Evolutionary conservation across 768 basidiomycete genomes (phyloP).

Genomic region (Phylloporus arenicola): DNA sequence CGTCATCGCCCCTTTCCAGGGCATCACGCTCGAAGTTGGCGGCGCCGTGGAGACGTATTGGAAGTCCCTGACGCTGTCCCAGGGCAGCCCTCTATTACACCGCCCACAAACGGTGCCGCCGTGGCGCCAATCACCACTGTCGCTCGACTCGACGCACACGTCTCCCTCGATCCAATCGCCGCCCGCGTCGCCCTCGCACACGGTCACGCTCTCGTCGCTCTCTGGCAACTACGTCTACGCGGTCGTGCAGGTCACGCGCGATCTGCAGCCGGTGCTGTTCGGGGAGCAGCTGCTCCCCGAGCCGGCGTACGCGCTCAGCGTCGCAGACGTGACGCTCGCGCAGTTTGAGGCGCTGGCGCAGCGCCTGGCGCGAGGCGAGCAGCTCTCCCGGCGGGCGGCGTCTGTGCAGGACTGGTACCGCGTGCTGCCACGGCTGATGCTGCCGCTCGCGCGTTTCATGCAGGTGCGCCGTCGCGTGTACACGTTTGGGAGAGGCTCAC

Average conservation of each 20-base stretch:
- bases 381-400: slow-evolving; percentile 27
- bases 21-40: slow-evolving; percentile 89
- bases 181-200: slow-evolving; percentile 42
- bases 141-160: slow-evolving; percentile 53
- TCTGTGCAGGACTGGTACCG: slow-evolving; percentile 42
- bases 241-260: slow-evolving; percentile 87
- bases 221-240: slow-evolving; percentile 84
- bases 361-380: slow-evolving; percentile 41
- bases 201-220: slow-evolving; percentile 83
- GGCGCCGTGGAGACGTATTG: slow-evolving; percentile 97
- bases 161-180: slow-evolving; percentile 66
- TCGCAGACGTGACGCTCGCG: slow-evolving; percentile 75
- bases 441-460: slow-evolving; percentile 70
- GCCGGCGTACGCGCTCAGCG: slow-evolving; percentile 66
- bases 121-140: slow-evolving; percentile 30
- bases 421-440: slow-evolving; percentile 50
- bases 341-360: slow-evolving; percentile 72
- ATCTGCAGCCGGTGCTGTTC: slow-evolving; percentile 84
- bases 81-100: slow-evolving; percentile 27
- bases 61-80: slow-evolving; percentile 61
- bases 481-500: slow-evolving; percentile 5
- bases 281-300: slow-evolving; percentile 73
- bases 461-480: slow-evolving; percentile 43
- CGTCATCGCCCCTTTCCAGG: slow-evolving; percentile 83
- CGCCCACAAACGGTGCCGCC: slow-evolving; percentile 34